Percentiles rank a stretch among this genome's conserved stretches.
Evolutionary conservation across 257 asterid genomes (phyloP).

Genomic region (Solanum lycopersicoides): DNA sequence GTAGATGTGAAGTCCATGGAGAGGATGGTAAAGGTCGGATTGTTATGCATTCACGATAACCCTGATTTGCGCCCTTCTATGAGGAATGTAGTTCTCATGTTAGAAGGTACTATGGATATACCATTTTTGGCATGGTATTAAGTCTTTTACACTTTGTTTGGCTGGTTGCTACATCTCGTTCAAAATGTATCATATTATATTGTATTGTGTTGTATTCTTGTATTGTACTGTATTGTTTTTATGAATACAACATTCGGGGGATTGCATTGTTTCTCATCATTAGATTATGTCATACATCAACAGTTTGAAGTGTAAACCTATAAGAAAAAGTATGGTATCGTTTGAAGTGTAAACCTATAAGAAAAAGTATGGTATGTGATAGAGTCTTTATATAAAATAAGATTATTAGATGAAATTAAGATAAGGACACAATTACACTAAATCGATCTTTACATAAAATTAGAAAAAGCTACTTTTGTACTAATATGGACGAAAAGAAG

Average conservation of each 20-base stretch:
- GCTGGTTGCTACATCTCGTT: neutral
- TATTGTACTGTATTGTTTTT: neutral
- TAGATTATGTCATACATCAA: neutral
- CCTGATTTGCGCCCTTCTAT: conserved; percentile 13
- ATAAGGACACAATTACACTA: neutral
- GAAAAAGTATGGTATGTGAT: neutral
- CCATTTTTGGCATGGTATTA: conserved; percentile 2
- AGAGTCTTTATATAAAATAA: neutral
- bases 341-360: neutral
- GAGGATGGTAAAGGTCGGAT: conserved; percentile 15
- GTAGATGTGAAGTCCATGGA: conserved; percentile 6
- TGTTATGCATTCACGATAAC: conserved; percentile 15
- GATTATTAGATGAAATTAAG: neutral
- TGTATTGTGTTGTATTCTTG: neutral
- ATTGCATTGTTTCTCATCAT: neutral
- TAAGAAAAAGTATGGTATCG: neutral
- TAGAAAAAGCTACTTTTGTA: neutral
- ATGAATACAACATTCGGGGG: neutral
- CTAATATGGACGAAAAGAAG: neutral
- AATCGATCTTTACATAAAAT: neutral
- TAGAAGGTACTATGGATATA: conserved; percentile 14
- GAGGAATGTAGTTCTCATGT: conserved; percentile 15
- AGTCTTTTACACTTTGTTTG: neutral
- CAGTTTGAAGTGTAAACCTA: neutral
- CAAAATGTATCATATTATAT: neutral